Conservation (phyloP, 2,329 filamentous ascomycete genomes). For the Plenodomus tracheiphilus region DNA sequence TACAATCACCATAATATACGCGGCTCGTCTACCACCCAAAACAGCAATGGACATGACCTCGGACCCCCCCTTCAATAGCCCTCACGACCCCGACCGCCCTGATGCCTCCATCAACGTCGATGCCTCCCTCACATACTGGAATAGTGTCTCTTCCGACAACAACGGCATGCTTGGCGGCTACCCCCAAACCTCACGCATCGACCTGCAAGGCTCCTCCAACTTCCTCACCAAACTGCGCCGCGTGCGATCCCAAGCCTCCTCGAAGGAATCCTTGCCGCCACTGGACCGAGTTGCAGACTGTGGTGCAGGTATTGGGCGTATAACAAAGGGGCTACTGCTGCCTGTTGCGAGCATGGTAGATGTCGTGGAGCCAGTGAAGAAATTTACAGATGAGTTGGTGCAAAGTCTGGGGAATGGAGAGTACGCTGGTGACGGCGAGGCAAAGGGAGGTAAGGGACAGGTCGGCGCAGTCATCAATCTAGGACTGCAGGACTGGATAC, state of each 20-base stretch:
- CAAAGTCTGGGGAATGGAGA: constrained; percentile 25
- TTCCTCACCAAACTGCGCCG: constrained; percentile 68
- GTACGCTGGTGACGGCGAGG: constrained; percentile 24
- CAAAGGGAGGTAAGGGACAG: constrained; percentile 44
- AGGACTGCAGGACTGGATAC: constrained; percentile 73
- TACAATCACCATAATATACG: no score
- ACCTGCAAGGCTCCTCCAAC: constrained; percentile 69
- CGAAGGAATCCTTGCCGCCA: constrained; percentile 27
- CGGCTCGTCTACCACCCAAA: no score
- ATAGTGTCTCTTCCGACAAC: constrained; percentile 55
- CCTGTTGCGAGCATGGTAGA: constrained; percentile 73
- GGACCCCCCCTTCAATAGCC: constrained; percentile 23
- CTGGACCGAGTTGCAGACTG: constrained; percentile 59
- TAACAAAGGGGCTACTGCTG: constrained; percentile 77
- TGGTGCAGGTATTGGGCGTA: constrained; percentile 75
- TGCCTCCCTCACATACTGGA: constrained; percentile 56
- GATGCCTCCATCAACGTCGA: constrained; percentile 52
- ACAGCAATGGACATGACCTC: constrained; percentile 31
- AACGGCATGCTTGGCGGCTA: constrained; percentile 81
- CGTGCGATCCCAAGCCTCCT: constrained; percentile 25
- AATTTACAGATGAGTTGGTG: constrained; percentile 70
- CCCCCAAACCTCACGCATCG: constrained; percentile 68
- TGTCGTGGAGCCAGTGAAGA: constrained; percentile 80
- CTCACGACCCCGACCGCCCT: constrained; percentile 25
- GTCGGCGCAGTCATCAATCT: constrained; percentile 69